Evolutionary conservation across 2,329 filamentous ascomycete species (phyloP).

Genomic region (Pyricularia sp.): DNA sequence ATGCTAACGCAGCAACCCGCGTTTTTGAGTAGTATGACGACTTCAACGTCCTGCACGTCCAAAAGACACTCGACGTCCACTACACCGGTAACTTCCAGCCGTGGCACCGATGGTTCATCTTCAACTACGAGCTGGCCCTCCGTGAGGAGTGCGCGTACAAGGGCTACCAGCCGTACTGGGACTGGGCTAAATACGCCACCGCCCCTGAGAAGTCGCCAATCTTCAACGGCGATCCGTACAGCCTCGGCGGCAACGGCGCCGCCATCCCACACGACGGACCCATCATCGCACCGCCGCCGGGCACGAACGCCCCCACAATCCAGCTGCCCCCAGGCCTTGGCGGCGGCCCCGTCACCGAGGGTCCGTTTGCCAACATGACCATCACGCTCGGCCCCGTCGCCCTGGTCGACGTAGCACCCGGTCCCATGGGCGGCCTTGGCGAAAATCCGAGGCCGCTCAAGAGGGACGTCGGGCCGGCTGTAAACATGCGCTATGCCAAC

Average conservation of each 20-base stretch:
- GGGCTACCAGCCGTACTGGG: slow-evolving; percentile 29
- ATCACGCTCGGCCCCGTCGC: slow-evolving; percentile 24
- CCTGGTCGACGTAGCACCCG: slow-evolving; percentile 10
- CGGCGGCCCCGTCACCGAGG: slow-evolving; percentile 39
- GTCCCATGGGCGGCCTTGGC: slow-evolving; percentile 18
- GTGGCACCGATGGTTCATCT: slow-evolving; percentile 25
- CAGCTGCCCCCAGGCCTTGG: slow-evolving; percentile 32
- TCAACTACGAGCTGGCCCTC: slow-evolving; percentile 21
- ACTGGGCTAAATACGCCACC: slow-evolving; percentile 36
- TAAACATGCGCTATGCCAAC: slow-evolving; percentile 22
- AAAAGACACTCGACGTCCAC: slow-evolving; percentile 25
- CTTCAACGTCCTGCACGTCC: slow-evolving; percentile 38
- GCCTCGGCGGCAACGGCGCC: slow-evolving; percentile 35
- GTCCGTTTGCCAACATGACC: slow-evolving; percentile 30
- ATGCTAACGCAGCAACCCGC: background rate
- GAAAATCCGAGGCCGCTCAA: slow-evolving; percentile 27
- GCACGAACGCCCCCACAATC: slow-evolving; percentile 14
- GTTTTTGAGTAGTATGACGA: slow-evolving; percentile 27
- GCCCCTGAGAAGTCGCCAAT: slow-evolving; percentile 35
- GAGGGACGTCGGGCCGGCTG: slow-evolving; percentile 18
- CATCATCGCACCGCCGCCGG: slow-evolving; percentile 17
- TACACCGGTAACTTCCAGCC: slow-evolving; percentile 22
- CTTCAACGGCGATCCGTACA: slow-evolving; percentile 39
- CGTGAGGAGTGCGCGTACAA: slow-evolving; percentile 19
- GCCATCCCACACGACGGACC: slow-evolving; percentile 21